These are phyloP conservation scores for Parachaetomium inaequale DNA, from an alignment of 495 filamentous ascomycete genomes.

Conservation along the genomic window DNA sequence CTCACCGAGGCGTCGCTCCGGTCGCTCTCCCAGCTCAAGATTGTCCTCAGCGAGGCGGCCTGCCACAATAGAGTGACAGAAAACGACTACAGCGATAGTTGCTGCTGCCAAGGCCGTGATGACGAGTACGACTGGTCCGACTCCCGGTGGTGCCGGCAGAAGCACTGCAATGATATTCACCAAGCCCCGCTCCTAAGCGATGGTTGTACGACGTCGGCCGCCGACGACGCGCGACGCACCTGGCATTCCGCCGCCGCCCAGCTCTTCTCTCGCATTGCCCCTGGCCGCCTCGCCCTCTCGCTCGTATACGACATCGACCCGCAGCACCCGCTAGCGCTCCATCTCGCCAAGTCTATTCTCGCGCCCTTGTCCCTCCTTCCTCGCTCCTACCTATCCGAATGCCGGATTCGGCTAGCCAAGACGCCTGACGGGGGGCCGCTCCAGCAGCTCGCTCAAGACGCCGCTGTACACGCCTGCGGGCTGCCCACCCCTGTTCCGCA, in stretches of 20 bases:
- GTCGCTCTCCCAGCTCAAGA: conserved; percentile 12
- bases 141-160: conserved; percentile 4
- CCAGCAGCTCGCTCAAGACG: conserved; percentile 10
- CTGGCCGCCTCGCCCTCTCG: conserved; percentile 5
- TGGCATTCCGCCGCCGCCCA: conserved; percentile 10
- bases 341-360: conserved; percentile 6
- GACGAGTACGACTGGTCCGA: conserved; percentile 4
- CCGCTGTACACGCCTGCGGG: conserved; percentile 5
- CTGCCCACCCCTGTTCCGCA: conserved; percentile 9
- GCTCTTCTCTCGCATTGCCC: neutral
- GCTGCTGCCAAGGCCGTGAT: conserved; percentile 4
- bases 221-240: conserved; percentile 6
- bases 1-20: conserved; percentile 12
- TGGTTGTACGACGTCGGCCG: neutral
- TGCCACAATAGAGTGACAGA: conserved; percentile 11
- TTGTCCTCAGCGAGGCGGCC: conserved; percentile 8
- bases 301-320: conserved; percentile 7
- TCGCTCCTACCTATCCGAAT: conserved; percentile 4
- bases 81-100: conserved; percentile 1
- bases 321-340: conserved; percentile 4
- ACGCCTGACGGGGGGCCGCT: conserved; percentile 4
- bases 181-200: conserved; percentile 8
- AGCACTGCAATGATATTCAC: conserved; percentile 8
- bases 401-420: conserved; percentile 8
- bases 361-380: conserved; percentile 6